A percentile compares a stretch with the other conserved stretches of the same genome.
Conservation (phyloP, 176 grass and related monocot species). For the Paspalum vaginatum region DNA sequence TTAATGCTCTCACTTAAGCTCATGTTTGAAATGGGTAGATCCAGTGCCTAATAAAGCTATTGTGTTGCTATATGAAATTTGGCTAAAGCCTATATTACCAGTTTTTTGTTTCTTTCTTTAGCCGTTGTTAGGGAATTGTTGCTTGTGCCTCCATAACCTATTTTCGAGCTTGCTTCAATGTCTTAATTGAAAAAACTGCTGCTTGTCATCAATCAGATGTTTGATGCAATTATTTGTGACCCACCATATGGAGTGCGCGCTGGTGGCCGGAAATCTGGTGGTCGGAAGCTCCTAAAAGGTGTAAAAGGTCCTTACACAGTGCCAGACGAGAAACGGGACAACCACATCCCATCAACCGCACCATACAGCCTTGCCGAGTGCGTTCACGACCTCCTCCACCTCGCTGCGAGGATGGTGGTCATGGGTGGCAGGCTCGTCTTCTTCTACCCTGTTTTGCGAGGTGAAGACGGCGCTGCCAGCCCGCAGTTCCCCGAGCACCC, state of each 20-base stretch:
- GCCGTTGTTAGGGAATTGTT: conserved; percentile 9
- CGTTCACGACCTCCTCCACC: conserved; percentile 84
- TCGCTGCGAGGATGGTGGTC: conserved; percentile 76
- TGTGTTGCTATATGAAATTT: conserved; percentile 1
- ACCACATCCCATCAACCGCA: conserved; percentile 89
- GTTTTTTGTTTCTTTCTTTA: background rate
- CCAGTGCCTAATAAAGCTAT: background rate
- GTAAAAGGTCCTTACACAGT: conserved; percentile 73
- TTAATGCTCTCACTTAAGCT: background rate
- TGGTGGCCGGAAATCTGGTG: conserved; percentile 90
- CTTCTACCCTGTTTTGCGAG: conserved; percentile 80
- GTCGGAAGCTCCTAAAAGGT: conserved; percentile 81
- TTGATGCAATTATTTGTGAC: conserved; percentile 91
- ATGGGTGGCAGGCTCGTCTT: conserved; percentile 80
- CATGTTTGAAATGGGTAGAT: background rate
- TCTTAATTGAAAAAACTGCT: background rate
- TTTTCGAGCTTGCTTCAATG: background rate
- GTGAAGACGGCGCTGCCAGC: conserved; percentile 55
- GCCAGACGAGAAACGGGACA: conserved; percentile 82
- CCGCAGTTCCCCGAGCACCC: conserved; percentile 70
- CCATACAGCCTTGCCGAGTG: conserved; percentile 81
- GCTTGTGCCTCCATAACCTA: background rate
- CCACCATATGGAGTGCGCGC: conserved; percentile 95
- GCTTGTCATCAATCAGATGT: conserved; percentile 59
- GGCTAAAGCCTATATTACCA: background rate